Evolutionary conservation across 2,329 filamentous ascomycete species (phyloP).

Genomic region (Colletotrichum sp.): DNA sequence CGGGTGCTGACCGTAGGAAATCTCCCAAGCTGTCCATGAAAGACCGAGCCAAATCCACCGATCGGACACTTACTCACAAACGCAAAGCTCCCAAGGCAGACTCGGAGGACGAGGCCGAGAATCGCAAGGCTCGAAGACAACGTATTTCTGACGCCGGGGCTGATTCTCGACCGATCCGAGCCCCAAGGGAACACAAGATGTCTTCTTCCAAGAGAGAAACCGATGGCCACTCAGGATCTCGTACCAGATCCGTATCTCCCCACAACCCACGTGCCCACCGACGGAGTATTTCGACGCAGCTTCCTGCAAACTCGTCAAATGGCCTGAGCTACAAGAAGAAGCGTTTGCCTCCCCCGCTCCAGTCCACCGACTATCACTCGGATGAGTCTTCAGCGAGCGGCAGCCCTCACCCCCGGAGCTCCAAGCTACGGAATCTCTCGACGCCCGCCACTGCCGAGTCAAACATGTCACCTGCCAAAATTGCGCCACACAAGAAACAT

Average conservation of each 20-base stretch:
- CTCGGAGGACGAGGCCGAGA: constrained; percentile 63
- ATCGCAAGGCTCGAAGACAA: constrained; percentile 58
- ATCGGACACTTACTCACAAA: constrained; percentile 54
- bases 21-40: constrained; percentile 50
- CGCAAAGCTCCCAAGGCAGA: constrained; percentile 58
- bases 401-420: constrained; percentile 63
- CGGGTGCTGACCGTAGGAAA: constrained; percentile 50
- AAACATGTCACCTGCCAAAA: constrained; percentile 70
- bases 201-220: constrained; percentile 34
- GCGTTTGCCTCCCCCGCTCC: constrained; percentile 64
- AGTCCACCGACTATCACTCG: constrained; percentile 69
- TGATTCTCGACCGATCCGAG: constrained; percentile 12
- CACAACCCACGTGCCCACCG: constrained; percentile 62
- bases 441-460: constrained; percentile 63
- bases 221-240: constrained; percentile 31
- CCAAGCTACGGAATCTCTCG: constrained; percentile 60
- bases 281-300: constrained; percentile 68
- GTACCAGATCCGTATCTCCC: constrained; percentile 62
- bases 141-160: constrained; percentile 48
- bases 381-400: constrained; percentile 69
- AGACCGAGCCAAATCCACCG: constrained; percentile 52
- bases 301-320: constrained; percentile 59
- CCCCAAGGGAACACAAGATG: constrained; percentile 33
- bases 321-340: constrained; percentile 65
- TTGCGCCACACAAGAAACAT: constrained; percentile 80